These are phyloP conservation scores for Carex myosuroides DNA, from an alignment of 176 grass and related monocot species.

Conservation along the genomic window DNA sequence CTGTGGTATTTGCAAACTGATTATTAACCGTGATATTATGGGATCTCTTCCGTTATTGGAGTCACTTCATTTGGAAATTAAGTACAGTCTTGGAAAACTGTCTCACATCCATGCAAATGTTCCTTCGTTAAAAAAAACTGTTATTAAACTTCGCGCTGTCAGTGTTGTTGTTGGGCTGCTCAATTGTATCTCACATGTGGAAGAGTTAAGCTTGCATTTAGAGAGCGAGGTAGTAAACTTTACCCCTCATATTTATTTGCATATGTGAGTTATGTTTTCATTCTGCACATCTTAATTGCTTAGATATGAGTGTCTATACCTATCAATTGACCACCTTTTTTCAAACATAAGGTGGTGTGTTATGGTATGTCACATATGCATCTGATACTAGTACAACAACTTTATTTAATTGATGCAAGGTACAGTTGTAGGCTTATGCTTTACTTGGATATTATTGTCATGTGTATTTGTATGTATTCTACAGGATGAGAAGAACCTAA, in stretches of 20 bases:
- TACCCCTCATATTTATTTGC: not conserved
- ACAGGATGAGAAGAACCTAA: not conserved
- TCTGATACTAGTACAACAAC: not conserved
- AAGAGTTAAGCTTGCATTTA: not conserved
- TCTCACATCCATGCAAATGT: not conserved
- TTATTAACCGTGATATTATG: not conserved
- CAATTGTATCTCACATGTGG: not conserved
- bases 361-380: too few species aligned
- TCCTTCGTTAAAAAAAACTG: not conserved
- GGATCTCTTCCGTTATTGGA: not conserved
- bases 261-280: too few species aligned
- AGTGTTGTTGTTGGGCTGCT: not conserved
- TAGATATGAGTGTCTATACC: too few species aligned
- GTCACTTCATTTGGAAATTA: not conserved
- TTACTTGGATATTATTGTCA: not conserved
- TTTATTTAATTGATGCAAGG: not conserved
- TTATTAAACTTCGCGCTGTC: not conserved
- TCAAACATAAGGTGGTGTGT: too few species aligned
- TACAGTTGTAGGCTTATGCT: not conserved
- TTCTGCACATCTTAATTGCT: too few species aligned
- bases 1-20: too few species aligned
- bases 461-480: not conserved
- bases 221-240: not conserved
- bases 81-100: fast-evolving
- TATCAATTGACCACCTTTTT: too few species aligned